Base-by-base conservation (phyloP, 2,329 filamentous ascomycete genomes). In the Penicillium expansum region DNA sequence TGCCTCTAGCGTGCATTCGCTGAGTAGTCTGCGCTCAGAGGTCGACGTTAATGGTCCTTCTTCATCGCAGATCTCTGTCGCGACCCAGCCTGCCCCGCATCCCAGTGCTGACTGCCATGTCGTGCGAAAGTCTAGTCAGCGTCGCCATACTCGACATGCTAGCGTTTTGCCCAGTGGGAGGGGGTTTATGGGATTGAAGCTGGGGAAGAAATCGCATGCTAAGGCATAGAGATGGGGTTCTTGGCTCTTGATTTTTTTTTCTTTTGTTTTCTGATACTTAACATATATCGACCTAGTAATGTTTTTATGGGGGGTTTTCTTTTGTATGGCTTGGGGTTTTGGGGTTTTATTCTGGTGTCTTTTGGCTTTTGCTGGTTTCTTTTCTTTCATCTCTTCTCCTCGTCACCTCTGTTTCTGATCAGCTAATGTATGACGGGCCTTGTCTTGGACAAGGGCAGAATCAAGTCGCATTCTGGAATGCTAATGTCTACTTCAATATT, bases 21-120 rank as follows among this genome's bases (percentile, higher is more conserved):
- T 66, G n/a, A 70, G 61, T 53, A 71, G 67, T 33, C 58, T 72
- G 13, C 68, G 66, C 5, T 69, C 69, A 0, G 70, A 71, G 35
- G 58, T 68, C 33, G 67, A 66, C 39, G 38, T 49, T 9, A 16
- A 39, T n/a, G 54, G n/a, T 2, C 38, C 56, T 5, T 44, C 54
- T 41, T 52, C 48, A 1, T 56, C 54, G 35, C 54, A 52, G 42
- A 41, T 49, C 22, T 35, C 56, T 0, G 35, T 61, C 3, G 38
- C 52, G 5, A 47, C 57, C 1, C 63, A 63, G 30, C 27, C 50
- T 0, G 11, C 10, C 11, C 42, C 51, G 6, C 16, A 4, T 16
- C 35, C 44, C 13, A 52, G 20, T 18, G 37, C 55, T 32, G 62
- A 61, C 22, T 20, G 50, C 9, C 50, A 55, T 20, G 4, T 47